Base-by-base conservation (phyloP, 1,284 basidiomycete species). In the Ganoderma sinense region DNA sequence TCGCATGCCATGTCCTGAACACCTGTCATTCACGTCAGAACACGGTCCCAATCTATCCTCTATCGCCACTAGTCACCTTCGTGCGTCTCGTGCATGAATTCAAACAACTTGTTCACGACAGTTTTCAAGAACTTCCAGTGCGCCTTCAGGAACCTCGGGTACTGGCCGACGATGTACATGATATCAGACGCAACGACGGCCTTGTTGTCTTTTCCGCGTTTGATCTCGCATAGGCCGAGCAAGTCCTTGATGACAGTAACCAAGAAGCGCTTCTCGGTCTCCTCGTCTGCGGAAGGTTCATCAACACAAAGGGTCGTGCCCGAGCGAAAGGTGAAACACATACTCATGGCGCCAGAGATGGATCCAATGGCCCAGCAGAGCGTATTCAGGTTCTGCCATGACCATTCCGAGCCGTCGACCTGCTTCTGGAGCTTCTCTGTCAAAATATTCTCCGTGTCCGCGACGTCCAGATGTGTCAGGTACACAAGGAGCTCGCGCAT, bases 71-170 rank as follows among this genome's bases (percentile, higher is more conserved):
- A 65, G 64, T 75, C 70, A 91, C 96, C 97, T 85, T 99, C 98
- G 79, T 99, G 98, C 0, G 96, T 98, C 84, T 99, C 98, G 83
- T 99, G 98, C 97, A 99, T 99, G 81, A 99, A 99, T 82, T 99
- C 98, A 82, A 99, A 99, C 23, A 99, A 87, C 84, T 99, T 99
- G 86, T 99, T 99, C 74, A 99, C 98, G 63, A 99, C 98, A 4
- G 98, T 99, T 87, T 99, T 99, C 80, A 99, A 85, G 90, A 99
- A 99, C 85, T 99, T 99, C 98, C 98, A 99, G 81, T 99, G 98
- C 29, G 98, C 98, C 82, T 99, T 99, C 78, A 99, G 91, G 91
- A 99, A 99, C 41, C 98, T 92, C 64, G 98, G 98, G 80, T 99
- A 99, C 83, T 99, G 98, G 64, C 98, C 98, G 76, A 99, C 98